Base-by-base conservation (phyloP, 176 grass and related monocot genomes). In the Oryza australiensis region DNA sequence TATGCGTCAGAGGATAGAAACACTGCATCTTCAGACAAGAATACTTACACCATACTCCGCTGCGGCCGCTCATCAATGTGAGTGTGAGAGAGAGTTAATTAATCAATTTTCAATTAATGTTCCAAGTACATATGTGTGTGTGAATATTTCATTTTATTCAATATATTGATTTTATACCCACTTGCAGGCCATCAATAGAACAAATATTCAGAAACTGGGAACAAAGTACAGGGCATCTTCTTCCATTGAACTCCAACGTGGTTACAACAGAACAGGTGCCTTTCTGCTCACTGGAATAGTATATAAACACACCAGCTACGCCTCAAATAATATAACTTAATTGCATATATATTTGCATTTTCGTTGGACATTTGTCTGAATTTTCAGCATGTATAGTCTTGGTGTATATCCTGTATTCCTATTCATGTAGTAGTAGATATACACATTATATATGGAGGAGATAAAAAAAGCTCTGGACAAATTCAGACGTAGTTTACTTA, bases 171-270 rank as follows among this genome's bases (percentile, higher is more conserved):
- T 66, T 28, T 26, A 18, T 29, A 43, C 22, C 37, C 62, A 15
- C 20, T 66, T 53, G 59, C 80, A 93, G 91, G 30, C 73, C 77
- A 20, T 82, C 85, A 5, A 59, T 82, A 18, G 78, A 82, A 22
- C 77, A 71, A 14, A 29, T 87, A 40, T 69, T 82, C 37, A 82
- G 87, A 87, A 77, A 35, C 49, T 85, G 81, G 87, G 91, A 86
- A 20, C 37, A 83, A 73, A 85, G 24, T n/a, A 87, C 49, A 79
- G 63, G 68, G 13, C 68, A 13, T 74, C 28, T 74, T 74, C 23
- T 68, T 68, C 80, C 69, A 43, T 62, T 75, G 84, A 51, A 64
- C 63, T 79, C 51, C 26, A 70, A 68, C 29, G 42, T 64, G 24
- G 51, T 64, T 30, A 23, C 80, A 42, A 1, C 14, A 74, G 63